Evolutionary conservation across 169 alveolate genomes (phyloP).

Genomic region (Plasmodium adleri): DNA sequence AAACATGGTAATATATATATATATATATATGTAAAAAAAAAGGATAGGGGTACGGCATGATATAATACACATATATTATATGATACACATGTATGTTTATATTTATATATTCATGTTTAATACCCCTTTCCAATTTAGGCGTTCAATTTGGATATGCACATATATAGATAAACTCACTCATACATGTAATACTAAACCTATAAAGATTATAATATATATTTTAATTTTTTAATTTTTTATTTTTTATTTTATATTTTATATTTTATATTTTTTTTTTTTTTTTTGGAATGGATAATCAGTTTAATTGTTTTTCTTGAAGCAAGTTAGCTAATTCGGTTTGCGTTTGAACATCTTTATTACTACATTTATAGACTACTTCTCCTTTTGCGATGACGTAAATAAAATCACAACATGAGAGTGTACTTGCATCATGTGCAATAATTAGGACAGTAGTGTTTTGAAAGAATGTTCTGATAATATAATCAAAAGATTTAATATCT

Average conservation of each 20-base stretch:
- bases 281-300: not conserved
- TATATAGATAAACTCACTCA: not conserved
- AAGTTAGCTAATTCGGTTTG: conserved; percentile 47
- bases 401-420: conserved; percentile 80
- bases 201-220: no score
- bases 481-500: conserved; percentile 46
- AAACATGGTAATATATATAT: no score
- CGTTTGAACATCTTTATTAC: conserved; percentile 36
- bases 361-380: conserved; percentile 69
- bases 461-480: conserved; percentile 75
- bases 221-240: no score
- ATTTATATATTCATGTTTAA: no score
- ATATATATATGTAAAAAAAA: no score
- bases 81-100: no score
- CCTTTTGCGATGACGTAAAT: conserved; percentile 81
- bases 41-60: no score
- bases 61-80: no score
- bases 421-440: conserved; percentile 80
- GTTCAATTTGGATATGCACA: not conserved
- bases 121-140: no score
- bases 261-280: not conserved
- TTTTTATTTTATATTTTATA: no score
- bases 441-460: conserved; percentile 79
- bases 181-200: no score
- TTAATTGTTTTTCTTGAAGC: conserved; percentile 1